These are phyloP conservation scores for Hansenula lynferdii DNA, from an alignment of 1,139 yeast genomes.

Conservation along the genomic window DNA sequence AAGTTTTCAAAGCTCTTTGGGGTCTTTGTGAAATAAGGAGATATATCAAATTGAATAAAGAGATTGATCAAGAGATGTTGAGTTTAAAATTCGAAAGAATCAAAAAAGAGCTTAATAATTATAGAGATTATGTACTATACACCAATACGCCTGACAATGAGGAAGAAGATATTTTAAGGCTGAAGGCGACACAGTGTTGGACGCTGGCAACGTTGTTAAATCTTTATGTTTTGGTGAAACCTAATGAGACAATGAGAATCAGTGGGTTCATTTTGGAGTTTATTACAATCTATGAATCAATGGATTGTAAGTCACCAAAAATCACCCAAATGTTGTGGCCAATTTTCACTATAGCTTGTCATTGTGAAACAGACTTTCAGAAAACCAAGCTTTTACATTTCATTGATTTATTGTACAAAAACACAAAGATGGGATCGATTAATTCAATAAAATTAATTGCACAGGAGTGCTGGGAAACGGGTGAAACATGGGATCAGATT, in stretches of 20 bases:
- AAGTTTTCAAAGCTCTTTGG: conserved; percentile 40
- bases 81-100: conserved; percentile 29
- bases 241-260: conserved; percentile 24
- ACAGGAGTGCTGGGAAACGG: conserved; percentile 38
- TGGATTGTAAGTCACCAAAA: conserved; percentile 39
- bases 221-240: conserved; percentile 31
- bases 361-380: conserved; percentile 31
- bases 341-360: conserved; percentile 42
- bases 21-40: conserved; percentile 38
- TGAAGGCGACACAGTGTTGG: conserved; percentile 53
- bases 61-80: too few relatives aligned
- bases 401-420: conserved; percentile 37
- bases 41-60: conserved; percentile 22
- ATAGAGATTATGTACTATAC: conserved; percentile 41
- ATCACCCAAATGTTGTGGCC: conserved; percentile 63
- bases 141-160: conserved; percentile 19
- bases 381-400: conserved; percentile 26
- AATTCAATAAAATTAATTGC: conserved; percentile 35
- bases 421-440: conserved; percentile 49
- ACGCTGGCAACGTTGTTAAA: conserved; percentile 39
- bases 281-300: conserved; percentile 36
- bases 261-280: conserved; percentile 38
- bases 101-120: conserved; percentile 31
- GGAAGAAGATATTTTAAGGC: conserved; percentile 28
- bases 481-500: conserved; percentile 35